These are phyloP conservation scores for Talaromyces sp. DNA, from an alignment of 2,329 filamentous ascomycete species.

Conservation along the genomic window DNA sequence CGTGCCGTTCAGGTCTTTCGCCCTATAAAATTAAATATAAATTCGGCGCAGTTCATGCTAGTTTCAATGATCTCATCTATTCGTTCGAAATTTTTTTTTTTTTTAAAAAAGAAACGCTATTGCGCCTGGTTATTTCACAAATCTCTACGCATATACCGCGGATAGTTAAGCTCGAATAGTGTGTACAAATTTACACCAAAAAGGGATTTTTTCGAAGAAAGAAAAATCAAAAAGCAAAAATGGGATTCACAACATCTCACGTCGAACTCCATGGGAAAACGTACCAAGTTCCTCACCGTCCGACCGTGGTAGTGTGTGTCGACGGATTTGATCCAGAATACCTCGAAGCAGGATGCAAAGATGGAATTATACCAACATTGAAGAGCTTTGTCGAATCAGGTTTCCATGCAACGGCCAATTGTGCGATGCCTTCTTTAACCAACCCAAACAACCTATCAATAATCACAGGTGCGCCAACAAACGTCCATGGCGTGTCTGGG, in stretches of 20 bases:
- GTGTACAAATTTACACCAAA: not conserved
- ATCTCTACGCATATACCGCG: not conserved
- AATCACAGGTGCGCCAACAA: constrained; percentile 39
- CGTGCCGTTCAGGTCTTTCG: not conserved
- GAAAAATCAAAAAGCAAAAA: not conserved
- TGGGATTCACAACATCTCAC: constrained; percentile 15
- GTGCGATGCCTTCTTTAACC: constrained; percentile 43
- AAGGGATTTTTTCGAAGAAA: not conserved
- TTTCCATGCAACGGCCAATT: constrained; percentile 36
- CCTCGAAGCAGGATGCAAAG: constrained; percentile 29
- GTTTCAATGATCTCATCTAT: not conserved
- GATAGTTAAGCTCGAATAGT: not conserved
- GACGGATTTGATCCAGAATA: constrained; percentile 45
- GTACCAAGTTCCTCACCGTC: constrained; percentile 29
- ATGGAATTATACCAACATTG: constrained; percentile 33
- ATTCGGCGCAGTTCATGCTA: not conserved
- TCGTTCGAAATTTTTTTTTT: not conserved
- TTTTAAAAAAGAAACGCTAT: not conserved
- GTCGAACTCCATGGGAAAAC: constrained; percentile 22
- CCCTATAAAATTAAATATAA: not conserved
- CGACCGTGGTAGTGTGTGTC: constrained; percentile 40
- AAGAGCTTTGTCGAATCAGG: constrained; percentile 28
- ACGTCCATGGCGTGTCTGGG: constrained; percentile 39
- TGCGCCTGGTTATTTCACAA: not conserved
- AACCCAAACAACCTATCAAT: constrained; percentile 46